These are phyloP conservation scores for Euphrasia arctica DNA, from an alignment of 305 asterid species.

Conservation along the genomic window DNA sequence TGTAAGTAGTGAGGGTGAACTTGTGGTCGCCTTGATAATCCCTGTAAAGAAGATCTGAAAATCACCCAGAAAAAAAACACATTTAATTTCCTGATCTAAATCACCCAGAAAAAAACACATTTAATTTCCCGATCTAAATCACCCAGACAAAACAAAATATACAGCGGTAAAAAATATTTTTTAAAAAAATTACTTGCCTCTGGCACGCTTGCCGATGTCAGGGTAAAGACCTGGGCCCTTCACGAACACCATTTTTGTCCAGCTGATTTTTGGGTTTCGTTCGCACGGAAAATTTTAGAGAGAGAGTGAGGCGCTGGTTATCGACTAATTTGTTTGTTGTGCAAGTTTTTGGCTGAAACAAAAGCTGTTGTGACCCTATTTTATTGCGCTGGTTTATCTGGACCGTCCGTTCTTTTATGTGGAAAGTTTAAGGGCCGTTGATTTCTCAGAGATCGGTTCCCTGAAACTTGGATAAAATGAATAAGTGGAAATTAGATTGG, in stretches of 20 bases:
- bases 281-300: constrained; percentile 23
- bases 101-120: constrained; percentile 1
- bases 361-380: constrained; percentile 32
- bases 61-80: constrained; percentile 12
- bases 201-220: constrained; percentile 62
- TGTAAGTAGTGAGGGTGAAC: constrained; percentile 53
- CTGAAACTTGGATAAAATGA: constrained; percentile 10
- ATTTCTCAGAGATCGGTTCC: constrained; percentile 13
- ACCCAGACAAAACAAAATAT: constrained; percentile 7
- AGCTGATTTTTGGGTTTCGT: not conserved
- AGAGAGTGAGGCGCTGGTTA: constrained; percentile 20
- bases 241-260: constrained; percentile 39
- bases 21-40: constrained; percentile 61
- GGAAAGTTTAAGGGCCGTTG: constrained; percentile 11
- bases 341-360: not conserved
- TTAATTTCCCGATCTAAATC: constrained; percentile 2
- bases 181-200: constrained; percentile 37
- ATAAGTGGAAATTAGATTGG: not conserved
- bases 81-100: constrained; percentile 4
- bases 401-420: constrained; percentile 24
- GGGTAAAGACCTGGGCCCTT: constrained; percentile 70
- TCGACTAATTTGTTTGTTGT: constrained; percentile 19
- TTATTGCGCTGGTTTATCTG: constrained; percentile 28
- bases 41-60: constrained; percentile 58
- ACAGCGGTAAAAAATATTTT: not conserved